Percentiles rank a stretch among this genome's conserved stretches.
These are phyloP conservation scores for Pelargonium cotyledonis DNA, from an alignment of 441 rosid species.

Conservation along the genomic window DNA sequence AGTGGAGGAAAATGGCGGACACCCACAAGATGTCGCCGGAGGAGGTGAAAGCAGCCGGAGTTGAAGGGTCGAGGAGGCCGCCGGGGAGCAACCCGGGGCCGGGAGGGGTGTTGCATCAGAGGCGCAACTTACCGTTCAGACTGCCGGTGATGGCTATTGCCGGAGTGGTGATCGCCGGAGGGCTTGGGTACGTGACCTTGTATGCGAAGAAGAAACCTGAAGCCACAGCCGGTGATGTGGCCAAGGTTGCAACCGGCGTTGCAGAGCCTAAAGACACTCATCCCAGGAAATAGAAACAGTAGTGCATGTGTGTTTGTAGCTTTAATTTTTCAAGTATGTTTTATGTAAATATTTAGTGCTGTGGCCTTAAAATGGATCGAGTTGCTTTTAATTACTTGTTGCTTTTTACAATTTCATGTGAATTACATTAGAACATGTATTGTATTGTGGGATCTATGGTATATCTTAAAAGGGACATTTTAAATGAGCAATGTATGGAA, in stretches of 20 bases:
- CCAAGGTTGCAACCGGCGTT: slow-evolving; percentile 39
- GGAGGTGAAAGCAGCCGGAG: slow-evolving; percentile 46
- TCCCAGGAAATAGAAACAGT: slow-evolving; percentile 42
- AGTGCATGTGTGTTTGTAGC: too few relatives aligned
- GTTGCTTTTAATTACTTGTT: too few relatives aligned
- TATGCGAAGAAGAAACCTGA: slow-evolving; percentile 57
- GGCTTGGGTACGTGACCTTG: slow-evolving; percentile 40
- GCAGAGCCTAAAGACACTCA: slow-evolving; percentile 52
- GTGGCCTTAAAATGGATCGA: too few relatives aligned
- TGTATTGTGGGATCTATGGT: too few relatives aligned
- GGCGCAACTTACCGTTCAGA: slow-evolving; percentile 50
- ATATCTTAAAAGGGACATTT: too few relatives aligned
- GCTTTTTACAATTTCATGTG: too few relatives aligned
- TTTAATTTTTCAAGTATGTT: too few relatives aligned
- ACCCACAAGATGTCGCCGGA: slow-evolving; percentile 61
- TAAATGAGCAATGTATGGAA: too few relatives aligned
- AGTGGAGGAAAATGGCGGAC: slow-evolving; percentile 55
- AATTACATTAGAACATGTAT: too few relatives aligned
- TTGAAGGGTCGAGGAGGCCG: slow-evolving; percentile 50
- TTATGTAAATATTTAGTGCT: too few relatives aligned
- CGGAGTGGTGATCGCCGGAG: slow-evolving; percentile 48
- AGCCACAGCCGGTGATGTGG: slow-evolving; percentile 54
- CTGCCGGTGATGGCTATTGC: slow-evolving; percentile 39
- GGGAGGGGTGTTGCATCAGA: slow-evolving; percentile 59
- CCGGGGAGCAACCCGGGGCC: slow-evolving; percentile 41